Conservation (phyloP, 1,284 basidiomycete genomes). For the Malassezia psittaci region DNA sequence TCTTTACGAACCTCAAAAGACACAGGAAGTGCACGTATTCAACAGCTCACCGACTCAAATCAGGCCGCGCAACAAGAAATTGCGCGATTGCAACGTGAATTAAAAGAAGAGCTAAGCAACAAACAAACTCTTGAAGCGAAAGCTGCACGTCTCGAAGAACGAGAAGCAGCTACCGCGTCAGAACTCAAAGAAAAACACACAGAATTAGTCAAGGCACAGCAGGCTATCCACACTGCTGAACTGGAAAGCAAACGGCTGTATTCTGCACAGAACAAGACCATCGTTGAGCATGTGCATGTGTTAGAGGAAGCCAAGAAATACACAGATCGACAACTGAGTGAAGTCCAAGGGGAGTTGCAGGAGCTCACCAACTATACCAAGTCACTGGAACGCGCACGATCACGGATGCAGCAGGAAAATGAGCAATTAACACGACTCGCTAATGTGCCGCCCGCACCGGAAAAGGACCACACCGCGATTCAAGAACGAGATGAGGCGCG, state of each 20-base stretch:
- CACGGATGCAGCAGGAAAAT: constrained; percentile 65
- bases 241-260: constrained; percentile 50
- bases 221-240: constrained; percentile 43
- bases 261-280: constrained; percentile 86
- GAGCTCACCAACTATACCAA: constrained; percentile 66
- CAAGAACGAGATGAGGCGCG: constrained; percentile 35
- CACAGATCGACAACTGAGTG: constrained; percentile 79
- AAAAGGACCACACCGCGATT: not conserved
- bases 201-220: constrained; percentile 35
- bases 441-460: constrained; percentile 48
- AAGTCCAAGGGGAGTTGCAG: constrained; percentile 66
- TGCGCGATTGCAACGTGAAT: constrained; percentile 61
- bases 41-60: constrained; percentile 51
- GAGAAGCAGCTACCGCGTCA: constrained; percentile 40
- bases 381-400: constrained; percentile 70
- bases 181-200: not conserved
- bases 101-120: constrained; percentile 60
- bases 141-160: not conserved
- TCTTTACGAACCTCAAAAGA: constrained; percentile 37
- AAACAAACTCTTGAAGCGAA: not conserved
- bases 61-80: constrained; percentile 49
- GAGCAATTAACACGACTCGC: constrained; percentile 72
- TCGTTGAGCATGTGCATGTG: constrained; percentile 96
- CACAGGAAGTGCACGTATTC: constrained; percentile 55
- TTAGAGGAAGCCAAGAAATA: constrained; percentile 92